A percentile compares a stretch with the other conserved stretches of the same genome.
phyloP scores from a whole-genome alignment of 2,329 filamentous ascomycete species.

The Trichoderma citrinoviride region DNA sequence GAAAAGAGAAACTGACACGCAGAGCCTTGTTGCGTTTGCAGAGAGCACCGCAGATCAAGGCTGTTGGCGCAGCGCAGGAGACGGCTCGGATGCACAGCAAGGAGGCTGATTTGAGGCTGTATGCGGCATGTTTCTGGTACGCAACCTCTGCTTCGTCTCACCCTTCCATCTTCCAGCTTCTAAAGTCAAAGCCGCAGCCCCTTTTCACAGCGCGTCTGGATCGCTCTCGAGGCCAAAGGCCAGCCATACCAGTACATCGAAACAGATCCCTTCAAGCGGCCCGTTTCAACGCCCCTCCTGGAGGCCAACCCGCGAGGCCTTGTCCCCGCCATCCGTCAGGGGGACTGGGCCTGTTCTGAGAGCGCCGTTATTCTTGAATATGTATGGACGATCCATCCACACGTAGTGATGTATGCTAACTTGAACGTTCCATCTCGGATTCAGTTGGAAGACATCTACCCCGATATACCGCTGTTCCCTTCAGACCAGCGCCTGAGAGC shows the following conservation, averaged over 20 bases:
- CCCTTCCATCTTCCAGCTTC: background rate
- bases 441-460: constrained; percentile 71
- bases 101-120: constrained; percentile 71
- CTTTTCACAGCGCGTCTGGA: constrained; percentile 87
- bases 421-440: constrained; percentile 28
- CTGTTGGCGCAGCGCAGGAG: constrained; percentile 65
- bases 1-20: background rate
- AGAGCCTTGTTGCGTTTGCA: constrained; percentile 33
- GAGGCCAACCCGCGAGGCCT: constrained; percentile 74
- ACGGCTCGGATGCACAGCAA: constrained; percentile 70
- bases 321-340: constrained; percentile 74
- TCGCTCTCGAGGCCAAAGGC: constrained; percentile 76
- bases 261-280: constrained; percentile 75
- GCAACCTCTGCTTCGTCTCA: constrained; percentile 27
- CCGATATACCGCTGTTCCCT: constrained; percentile 61
- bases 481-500: constrained; percentile 64
- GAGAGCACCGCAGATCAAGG: constrained; percentile 69
- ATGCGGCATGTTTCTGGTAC: constrained; percentile 80
- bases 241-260: constrained; percentile 84
- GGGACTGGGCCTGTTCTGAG: constrained; percentile 79
- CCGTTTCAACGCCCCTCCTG: constrained; percentile 53
- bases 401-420: constrained; percentile 42
- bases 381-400: constrained; percentile 43
- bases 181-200: constrained; percentile 49
- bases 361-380: constrained; percentile 84